These are phyloP conservation scores for Porphyrellus cyaneotinctus DNA, from an alignment of 768 basidiomycete species.

Conservation along the genomic window DNA sequence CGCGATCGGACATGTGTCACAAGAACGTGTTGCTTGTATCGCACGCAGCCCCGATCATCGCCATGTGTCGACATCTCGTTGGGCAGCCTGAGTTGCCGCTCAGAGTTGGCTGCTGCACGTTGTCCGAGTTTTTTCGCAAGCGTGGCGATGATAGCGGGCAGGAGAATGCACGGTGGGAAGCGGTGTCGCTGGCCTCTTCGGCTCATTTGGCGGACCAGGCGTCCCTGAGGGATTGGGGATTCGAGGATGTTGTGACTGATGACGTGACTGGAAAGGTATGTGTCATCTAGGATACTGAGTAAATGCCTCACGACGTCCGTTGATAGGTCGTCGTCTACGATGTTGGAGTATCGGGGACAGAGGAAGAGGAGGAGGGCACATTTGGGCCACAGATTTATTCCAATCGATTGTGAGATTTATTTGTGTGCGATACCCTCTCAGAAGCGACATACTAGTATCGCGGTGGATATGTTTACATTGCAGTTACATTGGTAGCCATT, in stretches of 20 bases:
- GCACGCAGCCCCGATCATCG: slow-evolving; percentile 74
- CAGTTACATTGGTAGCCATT: background rate
- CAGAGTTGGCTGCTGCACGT: slow-evolving; percentile 70
- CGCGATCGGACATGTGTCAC: slow-evolving; percentile 37
- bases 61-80: slow-evolving; percentile 55
- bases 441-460: background rate
- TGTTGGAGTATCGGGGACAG: slow-evolving; percentile 63
- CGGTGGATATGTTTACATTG: background rate
- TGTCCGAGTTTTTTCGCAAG: slow-evolving; percentile 51
- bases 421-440: background rate
- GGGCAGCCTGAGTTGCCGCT: slow-evolving; percentile 50
- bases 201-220: slow-evolving; percentile 53
- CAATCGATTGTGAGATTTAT: slow-evolving; percentile 1
- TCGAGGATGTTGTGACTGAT: slow-evolving; percentile 61
- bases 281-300: background rate
- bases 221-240: slow-evolving; percentile 71
- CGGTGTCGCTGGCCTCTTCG: slow-evolving; percentile 49
- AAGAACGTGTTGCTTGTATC: slow-evolving; percentile 57
- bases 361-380: slow-evolving; percentile 53
- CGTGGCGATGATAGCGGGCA: slow-evolving; percentile 25
- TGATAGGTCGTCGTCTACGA: slow-evolving; percentile 70
- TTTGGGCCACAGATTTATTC: slow-evolving; percentile 45
- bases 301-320: background rate
- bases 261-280: slow-evolving; percentile 53
- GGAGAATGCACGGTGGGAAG: slow-evolving; percentile 43